Evolutionary conservation across 352 stramenopile genomes (phyloP).

Genomic region (Pythium biforme): DNA sequence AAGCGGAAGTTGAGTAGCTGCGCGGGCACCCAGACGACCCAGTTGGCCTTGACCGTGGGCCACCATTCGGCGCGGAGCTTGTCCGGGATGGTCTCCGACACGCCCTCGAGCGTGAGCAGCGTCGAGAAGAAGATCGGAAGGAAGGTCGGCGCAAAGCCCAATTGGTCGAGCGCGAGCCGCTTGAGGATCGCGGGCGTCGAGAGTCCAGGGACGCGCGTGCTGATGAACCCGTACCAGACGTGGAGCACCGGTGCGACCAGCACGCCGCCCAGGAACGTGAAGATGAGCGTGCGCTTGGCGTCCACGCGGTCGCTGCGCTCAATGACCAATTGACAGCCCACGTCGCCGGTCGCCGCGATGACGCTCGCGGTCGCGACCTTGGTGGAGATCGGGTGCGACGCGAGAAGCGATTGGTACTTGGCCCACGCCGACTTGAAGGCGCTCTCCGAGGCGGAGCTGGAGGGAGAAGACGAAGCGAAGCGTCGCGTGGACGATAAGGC

Average conservation of each 20-base stretch:
- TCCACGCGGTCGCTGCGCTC: constrained; percentile 38
- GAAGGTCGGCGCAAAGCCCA: constrained; percentile 73
- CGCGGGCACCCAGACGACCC: constrained; percentile 76
- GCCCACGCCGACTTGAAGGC: constrained; percentile 42
- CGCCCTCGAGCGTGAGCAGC: constrained; percentile 63
- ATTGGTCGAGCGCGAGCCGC: constrained; percentile 73
- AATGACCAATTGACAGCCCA: constrained; percentile 68
- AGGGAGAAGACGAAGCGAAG: constrained; percentile 14
- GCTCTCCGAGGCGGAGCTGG: constrained; percentile 1
- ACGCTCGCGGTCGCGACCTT: constrained; percentile 62
- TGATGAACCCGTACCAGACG: constrained; percentile 73
- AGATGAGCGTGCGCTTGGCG: constrained; percentile 51
- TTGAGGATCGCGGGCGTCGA: constrained; percentile 43
- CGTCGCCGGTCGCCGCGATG: constrained; percentile 68
- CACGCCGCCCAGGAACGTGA: constrained; percentile 64
- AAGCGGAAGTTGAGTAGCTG: constrained; percentile 85
- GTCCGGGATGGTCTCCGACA: constrained; percentile 45
- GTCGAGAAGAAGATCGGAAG: constrained; percentile 71
- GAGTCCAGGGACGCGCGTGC: constrained; percentile 36
- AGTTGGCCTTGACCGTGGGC: constrained; percentile 74
- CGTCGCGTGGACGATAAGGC: constrained; percentile 5
- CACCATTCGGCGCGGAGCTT: constrained; percentile 81
- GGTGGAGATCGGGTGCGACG: constrained; percentile 53
- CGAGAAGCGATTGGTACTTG: constrained; percentile 54
- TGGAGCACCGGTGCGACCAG: constrained; percentile 77